phyloP scores from a whole-genome alignment of 371 early-diverging fungal species.

The Conidiobolus incongruus region DNA sequence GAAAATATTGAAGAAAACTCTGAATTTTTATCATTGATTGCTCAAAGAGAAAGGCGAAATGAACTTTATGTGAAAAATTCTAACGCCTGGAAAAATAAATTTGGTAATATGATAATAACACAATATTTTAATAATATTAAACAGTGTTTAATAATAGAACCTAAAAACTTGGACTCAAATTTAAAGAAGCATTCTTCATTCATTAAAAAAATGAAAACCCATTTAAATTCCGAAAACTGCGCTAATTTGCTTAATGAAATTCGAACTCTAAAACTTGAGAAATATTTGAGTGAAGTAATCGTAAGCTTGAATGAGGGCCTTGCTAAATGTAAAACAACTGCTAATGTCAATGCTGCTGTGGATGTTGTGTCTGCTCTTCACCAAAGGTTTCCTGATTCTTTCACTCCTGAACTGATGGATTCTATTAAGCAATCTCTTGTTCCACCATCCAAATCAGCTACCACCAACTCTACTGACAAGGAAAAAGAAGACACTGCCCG shows the following conservation, averaged over 20 bases:
- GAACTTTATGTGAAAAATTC: no score
- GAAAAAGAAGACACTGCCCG: conserved; percentile 69
- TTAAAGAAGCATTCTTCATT: conserved; percentile 92
- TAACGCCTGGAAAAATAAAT: no score
- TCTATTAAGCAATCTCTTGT: conserved; percentile 26
- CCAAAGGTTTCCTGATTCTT: conserved; percentile 64
- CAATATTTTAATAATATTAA: no score
- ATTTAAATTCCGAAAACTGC: conserved; percentile 47
- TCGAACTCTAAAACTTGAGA: conserved; percentile 70
- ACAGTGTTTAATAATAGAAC: no score
- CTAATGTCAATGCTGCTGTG: conserved; percentile 60
- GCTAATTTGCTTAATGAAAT: conserved; percentile 61
- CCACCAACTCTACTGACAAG: conserved; percentile 41
- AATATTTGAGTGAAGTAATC: conserved; percentile 83
- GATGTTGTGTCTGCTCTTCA: conserved; percentile 78
- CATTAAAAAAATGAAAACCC: conserved; percentile 74
- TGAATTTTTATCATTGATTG: no score
- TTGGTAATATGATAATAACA: no score
- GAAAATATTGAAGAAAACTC: no score
- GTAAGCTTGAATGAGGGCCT: conserved; percentile 58
- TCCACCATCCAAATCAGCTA: conserved; percentile 16
- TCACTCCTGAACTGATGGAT: conserved; percentile 38
- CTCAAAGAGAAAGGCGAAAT: no score
- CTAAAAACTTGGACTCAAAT: conserved; percentile 63
- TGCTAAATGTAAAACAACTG: conserved; percentile 33